These are phyloP conservation scores for Perkinsus olseni DNA, from an alignment of 169 alveolate genomes.

Conservation along the genomic window DNA sequence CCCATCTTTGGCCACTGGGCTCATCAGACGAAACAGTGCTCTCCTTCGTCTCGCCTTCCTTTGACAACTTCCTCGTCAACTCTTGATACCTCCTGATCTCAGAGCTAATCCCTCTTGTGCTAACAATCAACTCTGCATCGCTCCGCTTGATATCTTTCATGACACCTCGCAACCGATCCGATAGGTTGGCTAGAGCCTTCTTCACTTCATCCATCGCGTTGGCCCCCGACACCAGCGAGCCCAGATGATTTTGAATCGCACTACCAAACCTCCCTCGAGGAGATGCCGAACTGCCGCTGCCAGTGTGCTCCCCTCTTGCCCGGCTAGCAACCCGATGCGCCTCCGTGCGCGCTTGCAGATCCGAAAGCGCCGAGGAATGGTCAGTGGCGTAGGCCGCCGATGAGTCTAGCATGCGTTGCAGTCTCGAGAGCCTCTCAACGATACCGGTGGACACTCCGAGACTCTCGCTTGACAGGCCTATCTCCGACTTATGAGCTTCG, in stretches of 20 bases:
- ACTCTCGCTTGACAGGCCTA: not conserved
- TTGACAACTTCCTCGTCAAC: not conserved
- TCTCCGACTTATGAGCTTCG: not conserved
- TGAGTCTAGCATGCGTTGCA: not conserved
- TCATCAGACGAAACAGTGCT: not conserved
- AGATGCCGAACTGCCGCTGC: not conserved
- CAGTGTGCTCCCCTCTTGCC: not conserved
- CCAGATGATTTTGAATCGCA: not conserved
- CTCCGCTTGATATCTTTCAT: not conserved
- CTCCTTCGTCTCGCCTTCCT: not conserved
- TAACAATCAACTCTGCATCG: not conserved
- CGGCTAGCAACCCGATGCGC: not conserved
- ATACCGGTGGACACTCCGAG: not conserved
- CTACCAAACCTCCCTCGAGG: not conserved
- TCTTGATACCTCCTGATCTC: not conserved
- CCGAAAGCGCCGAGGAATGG: not conserved
- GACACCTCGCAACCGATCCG: not conserved
- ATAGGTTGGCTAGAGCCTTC: not conserved
- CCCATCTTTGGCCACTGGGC: not conserved
- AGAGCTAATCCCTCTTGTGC: not conserved
- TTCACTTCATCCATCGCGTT: not conserved
- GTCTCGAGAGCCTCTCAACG: not conserved
- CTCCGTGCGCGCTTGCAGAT: not conserved
- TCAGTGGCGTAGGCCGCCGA: not conserved
- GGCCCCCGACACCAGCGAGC: not conserved